Evolutionary conservation across 2,329 filamentous ascomycete species (phyloP).

Genomic region (Lecanicillium sp.): DNA sequence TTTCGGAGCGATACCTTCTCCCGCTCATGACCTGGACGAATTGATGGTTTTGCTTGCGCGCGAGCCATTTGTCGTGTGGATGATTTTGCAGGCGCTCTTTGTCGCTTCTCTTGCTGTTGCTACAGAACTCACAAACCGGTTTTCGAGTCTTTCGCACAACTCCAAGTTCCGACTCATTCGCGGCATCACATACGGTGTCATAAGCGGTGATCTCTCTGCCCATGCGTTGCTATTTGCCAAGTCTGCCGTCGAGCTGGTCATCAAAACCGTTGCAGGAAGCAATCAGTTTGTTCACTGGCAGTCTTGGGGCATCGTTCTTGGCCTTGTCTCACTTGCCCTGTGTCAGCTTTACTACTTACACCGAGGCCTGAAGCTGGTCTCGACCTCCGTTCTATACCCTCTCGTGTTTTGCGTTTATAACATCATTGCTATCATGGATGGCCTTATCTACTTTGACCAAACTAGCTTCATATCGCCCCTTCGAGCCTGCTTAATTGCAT

Average conservation of each 20-base stretch:
- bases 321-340: constrained; percentile 72
- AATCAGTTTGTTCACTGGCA: constrained; percentile 97
- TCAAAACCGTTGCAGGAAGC: constrained; percentile 72
- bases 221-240: constrained; percentile 92
- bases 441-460: constrained; percentile 93
- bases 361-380: constrained; percentile 85
- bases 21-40: constrained; percentile 79
- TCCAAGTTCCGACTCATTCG: constrained; percentile 65
- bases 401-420: constrained; percentile 99
- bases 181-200: constrained; percentile 79
- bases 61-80: constrained; percentile 78
- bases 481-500: constrained; percentile 70
- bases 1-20: constrained; percentile 89
- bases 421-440: constrained; percentile 95
- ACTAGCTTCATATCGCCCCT: constrained; percentile 68
- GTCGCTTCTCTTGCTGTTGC: constrained; percentile 60
- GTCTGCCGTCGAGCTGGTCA: constrained; percentile 88
- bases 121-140: constrained; percentile 45
- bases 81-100: constrained; percentile 68
- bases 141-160: constrained; percentile 48
- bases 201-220: constrained; percentile 88
- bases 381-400: constrained; percentile 90
- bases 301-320: constrained; percentile 83
- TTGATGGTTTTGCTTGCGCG: constrained; percentile 67
- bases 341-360: constrained; percentile 94